Percentiles rank a stretch among this genome's conserved stretches.
Conservation (phyloP, 306 rosid genomes). For the Argentina anserina region DNA sequence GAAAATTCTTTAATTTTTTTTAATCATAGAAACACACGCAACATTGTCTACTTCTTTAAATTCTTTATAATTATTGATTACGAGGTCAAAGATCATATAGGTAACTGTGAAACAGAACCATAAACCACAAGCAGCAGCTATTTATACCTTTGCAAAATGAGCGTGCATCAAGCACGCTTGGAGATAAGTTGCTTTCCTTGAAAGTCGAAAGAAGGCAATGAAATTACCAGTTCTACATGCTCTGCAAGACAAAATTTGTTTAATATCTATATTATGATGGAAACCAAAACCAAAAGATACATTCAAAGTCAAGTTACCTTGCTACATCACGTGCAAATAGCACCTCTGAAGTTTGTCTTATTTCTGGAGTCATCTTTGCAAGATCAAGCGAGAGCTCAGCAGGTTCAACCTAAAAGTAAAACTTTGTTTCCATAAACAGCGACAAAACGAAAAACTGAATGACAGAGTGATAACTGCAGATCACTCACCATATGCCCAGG, state of each 20-base stretch:
- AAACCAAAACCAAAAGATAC: constrained; percentile 15
- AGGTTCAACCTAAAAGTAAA: constrained; percentile 85
- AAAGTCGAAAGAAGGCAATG: constrained; percentile 85
- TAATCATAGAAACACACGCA: constrained; percentile 13
- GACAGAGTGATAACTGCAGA: constrained; percentile 25
- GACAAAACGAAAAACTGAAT: constrained; percentile 32
- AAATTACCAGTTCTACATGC: constrained; percentile 88
- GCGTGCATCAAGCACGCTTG: constrained; percentile 99
- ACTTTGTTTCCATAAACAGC: constrained; percentile 32
- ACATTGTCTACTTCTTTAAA: constrained; percentile 23
- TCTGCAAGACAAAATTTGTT: constrained; percentile 50
- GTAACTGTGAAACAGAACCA: constrained; percentile 13
- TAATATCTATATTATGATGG: constrained; percentile 27
- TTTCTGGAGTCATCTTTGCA: constrained; percentile 95
- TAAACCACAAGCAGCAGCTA: constrained; percentile 23
- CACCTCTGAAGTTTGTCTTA: constrained; percentile 88
- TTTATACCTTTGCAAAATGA: constrained; percentile 86
- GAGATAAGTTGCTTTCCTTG: constrained; percentile 88
- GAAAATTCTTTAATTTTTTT: not conserved
- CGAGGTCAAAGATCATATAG: constrained; percentile 17
- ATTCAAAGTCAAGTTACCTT: constrained; percentile 44
- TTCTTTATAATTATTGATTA: too few species aligned
- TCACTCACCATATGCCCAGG: constrained; percentile 93
- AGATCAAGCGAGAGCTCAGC: constrained; percentile 99
- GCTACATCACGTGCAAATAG: constrained; percentile 93